phyloP scores from a whole-genome alignment of 73 alveolate genomes.

The Tetrahymena borealis region DNA sequence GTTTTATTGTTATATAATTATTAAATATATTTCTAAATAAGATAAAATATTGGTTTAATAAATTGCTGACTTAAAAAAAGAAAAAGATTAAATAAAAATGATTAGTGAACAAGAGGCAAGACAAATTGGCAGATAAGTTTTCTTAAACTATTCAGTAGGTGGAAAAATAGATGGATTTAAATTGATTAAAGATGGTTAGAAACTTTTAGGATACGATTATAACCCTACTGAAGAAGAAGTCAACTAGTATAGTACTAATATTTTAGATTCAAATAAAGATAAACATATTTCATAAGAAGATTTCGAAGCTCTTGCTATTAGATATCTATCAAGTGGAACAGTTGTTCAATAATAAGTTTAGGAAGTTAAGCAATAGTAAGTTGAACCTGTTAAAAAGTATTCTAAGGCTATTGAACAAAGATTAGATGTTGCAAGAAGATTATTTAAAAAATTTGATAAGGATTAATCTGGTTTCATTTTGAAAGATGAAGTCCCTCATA shows the following conservation, averaged over 20 bases:
- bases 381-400: slow-evolving; percentile 20
- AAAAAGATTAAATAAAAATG: neutral
- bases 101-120: neutral
- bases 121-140: neutral
- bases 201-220: neutral
- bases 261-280: slow-evolving; percentile 35
- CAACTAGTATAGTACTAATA: neutral
- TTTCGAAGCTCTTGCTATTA: slow-evolving; percentile 32
- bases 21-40: no score
- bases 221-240: neutral
- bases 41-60: no score
- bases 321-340: neutral
- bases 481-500: slow-evolving; percentile 15
- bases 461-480: slow-evolving; percentile 11
- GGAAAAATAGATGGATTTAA: neutral
- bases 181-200: neutral
- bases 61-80: neutral
- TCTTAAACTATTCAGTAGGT: neutral
- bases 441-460: slow-evolving; percentile 29
- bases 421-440: slow-evolving; percentile 45
- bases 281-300: slow-evolving; percentile 17
- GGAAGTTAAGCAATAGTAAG: slow-evolving; percentile 12
- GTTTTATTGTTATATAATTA: no score
- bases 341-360: neutral
- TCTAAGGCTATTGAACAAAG: slow-evolving; percentile 35